A percentile compares a stretch with the other conserved stretches of the same genome.
These are phyloP conservation scores for Pistacia vera DNA, from an alignment of 345 rosid species.

Conservation along the genomic window DNA sequence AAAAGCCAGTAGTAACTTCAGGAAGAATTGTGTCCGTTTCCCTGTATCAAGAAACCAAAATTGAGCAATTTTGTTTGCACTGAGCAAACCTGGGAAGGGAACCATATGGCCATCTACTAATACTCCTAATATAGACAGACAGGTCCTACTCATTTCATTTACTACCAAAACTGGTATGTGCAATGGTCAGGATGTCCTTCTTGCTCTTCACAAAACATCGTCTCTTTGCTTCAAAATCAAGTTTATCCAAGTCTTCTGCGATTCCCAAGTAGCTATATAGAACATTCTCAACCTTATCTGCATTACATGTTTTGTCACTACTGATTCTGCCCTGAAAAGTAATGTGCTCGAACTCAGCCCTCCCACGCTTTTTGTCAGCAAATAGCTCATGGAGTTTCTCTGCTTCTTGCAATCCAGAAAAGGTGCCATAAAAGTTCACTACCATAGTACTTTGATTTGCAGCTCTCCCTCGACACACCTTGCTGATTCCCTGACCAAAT, in stretches of 20 bases:
- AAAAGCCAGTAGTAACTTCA: too few species aligned
- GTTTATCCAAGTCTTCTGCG: conserved; percentile 50
- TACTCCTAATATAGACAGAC: too few species aligned
- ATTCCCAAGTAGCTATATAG: conserved; percentile 54
- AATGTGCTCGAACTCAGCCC: conserved; percentile 34
- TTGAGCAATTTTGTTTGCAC: background rate
- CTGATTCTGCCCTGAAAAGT: conserved; percentile 3
- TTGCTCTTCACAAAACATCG: conserved; percentile 44
- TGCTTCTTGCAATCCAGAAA: conserved; percentile 50
- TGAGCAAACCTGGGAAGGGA: background rate
- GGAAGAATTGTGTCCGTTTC: background rate
- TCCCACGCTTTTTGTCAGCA: conserved; percentile 37
- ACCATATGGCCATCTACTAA: background rate
- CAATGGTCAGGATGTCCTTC: conserved; percentile 42
- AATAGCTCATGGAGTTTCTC: conserved; percentile 45
- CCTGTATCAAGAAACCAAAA: background rate
- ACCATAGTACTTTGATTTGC: conserved; percentile 52
- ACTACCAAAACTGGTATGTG: conserved; percentile 10
- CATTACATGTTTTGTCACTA: conserved; percentile 7
- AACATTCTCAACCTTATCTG: conserved; percentile 21
- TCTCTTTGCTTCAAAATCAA: conserved; percentile 40
- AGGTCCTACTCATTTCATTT: background rate
- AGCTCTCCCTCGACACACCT: conserved; percentile 47
- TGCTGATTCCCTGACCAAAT: conserved; percentile 31
- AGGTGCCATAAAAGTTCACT: conserved; percentile 42